A percentile compares a stretch with the other conserved stretches of the same genome.
Evolutionary conservation across 805 yeast genomes (phyloP).

Genomic region (Yamadazyma nakazawae): DNA sequence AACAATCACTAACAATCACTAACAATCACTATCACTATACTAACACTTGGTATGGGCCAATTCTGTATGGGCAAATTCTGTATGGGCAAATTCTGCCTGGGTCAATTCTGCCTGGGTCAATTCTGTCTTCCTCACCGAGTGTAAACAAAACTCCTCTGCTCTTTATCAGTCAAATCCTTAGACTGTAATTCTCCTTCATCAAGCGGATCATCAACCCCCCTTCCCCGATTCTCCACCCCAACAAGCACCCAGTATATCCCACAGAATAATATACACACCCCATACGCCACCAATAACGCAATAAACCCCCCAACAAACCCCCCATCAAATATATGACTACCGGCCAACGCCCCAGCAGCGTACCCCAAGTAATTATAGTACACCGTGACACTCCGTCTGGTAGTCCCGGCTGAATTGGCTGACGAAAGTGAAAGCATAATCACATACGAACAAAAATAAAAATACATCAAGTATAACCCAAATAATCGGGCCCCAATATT

Average conservation of each 20-base stretch:
- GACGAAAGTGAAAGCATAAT: slow-evolving; percentile 24
- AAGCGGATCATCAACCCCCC: not conserved
- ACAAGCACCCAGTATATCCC: slow-evolving; percentile 16
- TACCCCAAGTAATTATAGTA: slow-evolving; percentile 33
- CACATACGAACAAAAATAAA: slow-evolving; percentile 28
- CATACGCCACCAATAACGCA: slow-evolving; percentile 19
- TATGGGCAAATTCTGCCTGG: too few relatives aligned
- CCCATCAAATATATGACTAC: slow-evolving; percentile 23
- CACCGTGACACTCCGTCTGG: slow-evolving; percentile 30
- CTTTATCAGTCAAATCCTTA: slow-evolving; percentile 19
- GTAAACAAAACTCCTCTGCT: slow-evolving; percentile 18
- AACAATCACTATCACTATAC: too few relatives aligned
- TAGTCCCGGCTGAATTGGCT: slow-evolving; percentile 29
- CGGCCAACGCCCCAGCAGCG: slow-evolving; percentile 26
- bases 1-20: too few relatives aligned
- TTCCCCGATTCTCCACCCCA: slow-evolving; percentile 14
- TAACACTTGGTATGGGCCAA: too few relatives aligned
- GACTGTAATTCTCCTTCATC: too few relatives aligned
- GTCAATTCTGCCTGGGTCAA: too few relatives aligned
- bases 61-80: too few relatives aligned
- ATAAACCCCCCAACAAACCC: slow-evolving; percentile 19
- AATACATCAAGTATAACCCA: slow-evolving; percentile 33
- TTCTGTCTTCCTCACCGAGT: too few relatives aligned
- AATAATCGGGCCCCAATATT: slow-evolving; percentile 21
- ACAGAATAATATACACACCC: slow-evolving; percentile 15